These are phyloP conservation scores for Blastocystis sp. DNA, from an alignment of 352 stramenopile genomes.

Conservation along the genomic window DNA sequence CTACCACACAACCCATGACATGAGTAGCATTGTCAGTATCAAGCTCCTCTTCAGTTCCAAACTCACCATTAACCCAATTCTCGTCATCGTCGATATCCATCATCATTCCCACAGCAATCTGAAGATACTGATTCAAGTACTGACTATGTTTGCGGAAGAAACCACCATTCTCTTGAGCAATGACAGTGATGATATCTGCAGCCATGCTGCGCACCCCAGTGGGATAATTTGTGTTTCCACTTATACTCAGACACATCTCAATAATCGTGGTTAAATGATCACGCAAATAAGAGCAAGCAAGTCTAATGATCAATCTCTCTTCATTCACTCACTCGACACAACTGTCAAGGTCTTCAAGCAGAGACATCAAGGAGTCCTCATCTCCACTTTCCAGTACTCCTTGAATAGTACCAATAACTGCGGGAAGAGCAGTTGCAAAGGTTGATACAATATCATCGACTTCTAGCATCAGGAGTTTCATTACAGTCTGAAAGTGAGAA, in stretches of 20 bases:
- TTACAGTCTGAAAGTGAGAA: background rate
- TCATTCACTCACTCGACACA: background rate
- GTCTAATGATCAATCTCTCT: background rate
- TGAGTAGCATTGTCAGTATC: background rate
- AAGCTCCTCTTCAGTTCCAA: slow-evolving; percentile 42
- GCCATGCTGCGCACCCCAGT: background rate
- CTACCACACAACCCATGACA: slow-evolving; percentile 9
- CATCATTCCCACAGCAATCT: slow-evolving; percentile 19
- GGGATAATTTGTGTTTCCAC: background rate
- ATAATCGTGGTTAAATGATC: slow-evolving; percentile 4
- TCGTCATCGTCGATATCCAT: slow-evolving; percentile 37
- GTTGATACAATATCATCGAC: background rate
- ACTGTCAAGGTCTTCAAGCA: slow-evolving; percentile 39
- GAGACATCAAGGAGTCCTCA: slow-evolving; percentile 9
- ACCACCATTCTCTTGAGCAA: slow-evolving; percentile 24
- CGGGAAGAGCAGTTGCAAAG: background rate
- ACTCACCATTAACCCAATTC: slow-evolving; percentile 9
- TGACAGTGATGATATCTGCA: slow-evolving; percentile 29
- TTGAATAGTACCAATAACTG: background rate
- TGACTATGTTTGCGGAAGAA: slow-evolving; percentile 22
- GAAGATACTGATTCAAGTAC: slow-evolving; percentile 19
- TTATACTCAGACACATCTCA: slow-evolving; percentile 40
- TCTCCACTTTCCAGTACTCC: background rate
- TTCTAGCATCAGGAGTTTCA: slow-evolving; percentile 34
- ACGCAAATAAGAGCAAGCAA: background rate